Percentiles rank a stretch among this genome's conserved stretches.
These are phyloP conservation scores for Phialophora tarda DNA, from an alignment of 2,329 filamentous ascomycete genomes.

Conservation along the genomic window DNA sequence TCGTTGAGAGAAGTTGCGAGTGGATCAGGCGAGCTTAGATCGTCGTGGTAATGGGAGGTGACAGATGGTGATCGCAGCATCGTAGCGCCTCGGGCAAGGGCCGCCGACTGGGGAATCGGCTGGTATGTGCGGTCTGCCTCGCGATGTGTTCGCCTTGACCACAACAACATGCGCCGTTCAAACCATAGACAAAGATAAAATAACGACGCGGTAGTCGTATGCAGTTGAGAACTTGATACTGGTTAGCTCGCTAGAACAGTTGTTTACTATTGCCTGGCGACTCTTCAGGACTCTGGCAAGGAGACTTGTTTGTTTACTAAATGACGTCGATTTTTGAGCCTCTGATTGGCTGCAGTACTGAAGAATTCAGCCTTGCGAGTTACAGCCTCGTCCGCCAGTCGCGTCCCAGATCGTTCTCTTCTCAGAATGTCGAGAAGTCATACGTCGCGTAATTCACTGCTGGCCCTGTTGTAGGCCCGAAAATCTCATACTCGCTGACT, in stretches of 20 bases:
- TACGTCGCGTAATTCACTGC: conserved; percentile 53
- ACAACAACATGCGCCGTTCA: conserved; percentile 1
- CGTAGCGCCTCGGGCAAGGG: conserved; percentile 6
- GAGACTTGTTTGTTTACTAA: conserved; percentile 35
- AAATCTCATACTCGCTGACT: conserved; percentile 56
- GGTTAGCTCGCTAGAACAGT: background rate
- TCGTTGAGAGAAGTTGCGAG: conserved; percentile 33
- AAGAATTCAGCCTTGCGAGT: background rate
- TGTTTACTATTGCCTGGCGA: background rate
- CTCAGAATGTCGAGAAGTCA: conserved; percentile 50
- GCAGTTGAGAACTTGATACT: background rate
- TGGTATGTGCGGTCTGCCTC: conserved; percentile 10
- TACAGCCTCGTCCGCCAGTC: background rate
- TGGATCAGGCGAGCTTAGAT: conserved; percentile 40
- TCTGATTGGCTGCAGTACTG: conserved; percentile 28
- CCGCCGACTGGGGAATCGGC: background rate
- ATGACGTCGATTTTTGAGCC: conserved; percentile 27
- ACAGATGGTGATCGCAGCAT: conserved; percentile 26
- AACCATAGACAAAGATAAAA: background rate
- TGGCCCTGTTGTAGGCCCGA: conserved; percentile 48
- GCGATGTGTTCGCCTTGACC: background rate
- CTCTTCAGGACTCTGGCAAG: background rate
- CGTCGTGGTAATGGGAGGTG: conserved; percentile 22
- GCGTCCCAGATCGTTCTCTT: background rate
- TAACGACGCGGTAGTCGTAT: background rate